Percentiles rank a stretch among this genome's conserved stretches.
These are phyloP conservation scores for Kodamaea fungicola DNA, from an alignment of 1,139 yeast species.

Conservation along the genomic window DNA sequence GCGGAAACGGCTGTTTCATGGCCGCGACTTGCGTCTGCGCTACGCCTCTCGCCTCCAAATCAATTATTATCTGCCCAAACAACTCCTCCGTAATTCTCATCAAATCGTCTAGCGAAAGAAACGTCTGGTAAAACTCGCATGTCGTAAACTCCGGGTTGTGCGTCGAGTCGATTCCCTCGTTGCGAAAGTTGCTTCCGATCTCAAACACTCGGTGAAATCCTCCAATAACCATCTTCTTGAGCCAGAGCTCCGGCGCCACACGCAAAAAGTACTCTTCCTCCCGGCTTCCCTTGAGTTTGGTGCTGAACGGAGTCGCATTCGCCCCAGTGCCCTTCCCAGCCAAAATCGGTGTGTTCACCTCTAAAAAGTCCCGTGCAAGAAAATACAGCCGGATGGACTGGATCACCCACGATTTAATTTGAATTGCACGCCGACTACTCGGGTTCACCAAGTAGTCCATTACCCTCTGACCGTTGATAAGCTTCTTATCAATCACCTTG, in stretches of 20 bases:
- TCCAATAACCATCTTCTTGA: constrained; percentile 72
- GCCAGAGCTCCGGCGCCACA: constrained; percentile 94
- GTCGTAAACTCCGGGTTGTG: constrained; percentile 96
- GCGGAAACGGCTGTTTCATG: constrained; percentile 23
- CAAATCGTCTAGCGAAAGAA: constrained; percentile 64
- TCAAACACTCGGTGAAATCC: constrained; percentile 89
- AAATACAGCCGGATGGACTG: constrained; percentile 57
- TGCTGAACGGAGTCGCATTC: constrained; percentile 76
- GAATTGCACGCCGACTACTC: constrained; percentile 38
- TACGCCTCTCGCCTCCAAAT: constrained; percentile 11
- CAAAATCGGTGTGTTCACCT: constrained; percentile 84
- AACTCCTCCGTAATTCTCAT: constrained; percentile 63
- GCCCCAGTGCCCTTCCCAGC: constrained; percentile 81
- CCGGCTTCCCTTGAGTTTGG: constrained; percentile 44
- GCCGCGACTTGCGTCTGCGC: constrained; percentile 13
- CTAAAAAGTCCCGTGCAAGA: constrained; percentile 56
- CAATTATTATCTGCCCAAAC: constrained; percentile 35
- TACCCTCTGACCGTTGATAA: constrained; percentile 66
- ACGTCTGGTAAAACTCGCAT: constrained; percentile 89
- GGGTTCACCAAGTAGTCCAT: constrained; percentile 68
- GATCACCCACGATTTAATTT: constrained; percentile 53
- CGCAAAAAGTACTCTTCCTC: constrained; percentile 54
- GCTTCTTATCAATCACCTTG: constrained; percentile 48
- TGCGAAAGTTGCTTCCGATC: constrained; percentile 80
- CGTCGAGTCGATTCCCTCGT: constrained; percentile 89